Evolutionary conservation across 2,329 filamentous ascomycete genomes (phyloP), one percentile per base, ranked within the genome.

Genomic region (Corinectria fuckeliana): DNA sequence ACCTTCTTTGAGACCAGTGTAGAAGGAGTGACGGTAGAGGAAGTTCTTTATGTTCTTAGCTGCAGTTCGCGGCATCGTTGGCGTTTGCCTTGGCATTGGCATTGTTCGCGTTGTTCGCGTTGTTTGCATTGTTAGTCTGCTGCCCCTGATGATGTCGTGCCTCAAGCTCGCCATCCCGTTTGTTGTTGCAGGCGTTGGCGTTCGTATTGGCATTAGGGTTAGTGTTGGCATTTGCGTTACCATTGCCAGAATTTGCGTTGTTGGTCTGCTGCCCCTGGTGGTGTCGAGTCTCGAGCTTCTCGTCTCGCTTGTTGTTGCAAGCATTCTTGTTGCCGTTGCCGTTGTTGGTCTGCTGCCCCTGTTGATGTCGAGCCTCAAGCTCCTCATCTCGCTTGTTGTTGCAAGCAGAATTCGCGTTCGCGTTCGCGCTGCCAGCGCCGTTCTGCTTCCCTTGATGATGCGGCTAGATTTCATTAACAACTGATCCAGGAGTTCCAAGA

Each of bases 381-480:
- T 32, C 30, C 5, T 51, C 48, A 21, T 51, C 55, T 9, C 55
- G 47, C 25, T 58, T 58, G 34, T 51, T 45, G 30, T 55, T 50
- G 11, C 47, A 20, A 9, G 18, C 28, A n/a, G n/a, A n/a, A 21
- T 34, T 50, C 11, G 30, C 42, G 2, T 42, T 44, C 7, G 41
- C 42, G 10, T 39, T 39, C 14, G 34, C 28, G 21, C 34, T 50
- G 26, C 30, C 42, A 8, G 41, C 30, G 2, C 38, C 38, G 6
- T 44, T 44, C 13, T 57, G 18, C 2, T 32, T 16, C 4, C 55
- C 55, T 16, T 58, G 55, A 10, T 58, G 42, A 13, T 58, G 56
- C 8, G 56, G 56, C 56, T 58, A 13, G 7, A 13, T 7, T 10
- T 23, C 13, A 45, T 58, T 21, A 58, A 26, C 7, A 5, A 18